Conservation (phyloP, 768 basidiomycete genomes). For the Macrolepiota dolichaula region DNA sequence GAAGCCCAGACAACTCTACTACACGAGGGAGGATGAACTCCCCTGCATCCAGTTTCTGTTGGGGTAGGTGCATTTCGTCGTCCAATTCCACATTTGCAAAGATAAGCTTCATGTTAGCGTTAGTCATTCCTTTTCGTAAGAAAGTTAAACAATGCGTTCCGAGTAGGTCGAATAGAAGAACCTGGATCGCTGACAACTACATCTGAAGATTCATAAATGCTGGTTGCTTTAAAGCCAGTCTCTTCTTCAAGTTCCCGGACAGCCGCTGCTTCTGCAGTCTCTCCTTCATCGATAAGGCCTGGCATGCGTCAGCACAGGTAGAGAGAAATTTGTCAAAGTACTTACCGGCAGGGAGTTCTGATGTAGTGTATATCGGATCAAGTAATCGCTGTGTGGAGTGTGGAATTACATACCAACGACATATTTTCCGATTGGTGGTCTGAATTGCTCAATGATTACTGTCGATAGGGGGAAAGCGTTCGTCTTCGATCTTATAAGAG, state of each 20-base stretch:
- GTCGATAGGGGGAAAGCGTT: conserved; percentile 72
- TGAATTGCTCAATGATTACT: conserved; percentile 87
- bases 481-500: conserved; percentile 73
- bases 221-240: conserved; percentile 76
- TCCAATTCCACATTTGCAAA: conserved; percentile 65
- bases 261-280: conserved; percentile 77
- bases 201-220: conserved; percentile 61
- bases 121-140: conserved; percentile 74
- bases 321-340: not conserved
- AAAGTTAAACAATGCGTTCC: not conserved
- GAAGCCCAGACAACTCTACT: conserved; percentile 64
- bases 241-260: conserved; percentile 91
- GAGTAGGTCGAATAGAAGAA: conserved; percentile 22
- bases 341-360: conserved; percentile 35
- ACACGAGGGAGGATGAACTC: conserved; percentile 78
- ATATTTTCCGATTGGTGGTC: conserved; percentile 78
- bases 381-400: not conserved
- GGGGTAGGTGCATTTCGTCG: conserved; percentile 64
- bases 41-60: conserved; percentile 78
- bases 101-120: conserved; percentile 88
- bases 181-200: conserved; percentile 71
- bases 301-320: not conserved
- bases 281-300: conserved; percentile 83
- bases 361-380: not conserved
- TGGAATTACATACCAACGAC: conserved; percentile 53